These are phyloP conservation scores for Pseudogymnoascus sp. DNA, from an alignment of 2,329 filamentous ascomycete genomes.

Conservation along the genomic window DNA sequence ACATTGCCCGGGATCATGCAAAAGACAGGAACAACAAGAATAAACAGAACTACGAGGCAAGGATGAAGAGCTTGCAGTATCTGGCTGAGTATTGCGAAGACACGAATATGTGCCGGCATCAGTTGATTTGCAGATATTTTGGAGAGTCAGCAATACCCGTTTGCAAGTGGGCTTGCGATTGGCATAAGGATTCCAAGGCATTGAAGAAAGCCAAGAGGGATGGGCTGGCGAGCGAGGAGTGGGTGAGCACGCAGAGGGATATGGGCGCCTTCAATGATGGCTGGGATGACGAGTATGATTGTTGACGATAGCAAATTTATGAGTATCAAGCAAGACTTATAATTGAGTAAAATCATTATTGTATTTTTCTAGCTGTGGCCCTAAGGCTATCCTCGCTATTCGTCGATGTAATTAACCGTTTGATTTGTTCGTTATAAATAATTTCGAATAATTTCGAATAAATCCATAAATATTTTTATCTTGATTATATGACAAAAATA, in stretches of 20 bases:
- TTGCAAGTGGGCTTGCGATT: conserved; percentile 72
- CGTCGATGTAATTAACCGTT: background rate
- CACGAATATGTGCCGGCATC: conserved; percentile 66
- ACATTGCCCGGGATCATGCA: conserved; percentile 37
- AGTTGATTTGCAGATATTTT: conserved; percentile 69
- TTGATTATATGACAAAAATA: background rate
- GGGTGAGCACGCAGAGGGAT: conserved; percentile 55
- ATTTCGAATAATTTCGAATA: background rate
- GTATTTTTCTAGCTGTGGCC: background rate
- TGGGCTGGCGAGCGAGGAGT: conserved; percentile 54
- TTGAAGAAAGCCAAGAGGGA: conserved; percentile 50
- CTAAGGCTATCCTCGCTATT: background rate
- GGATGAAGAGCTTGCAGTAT: conserved; percentile 56
- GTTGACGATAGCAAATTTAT: conserved; percentile 10
- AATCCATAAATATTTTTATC: background rate
- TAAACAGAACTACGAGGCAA: conserved; percentile 38
- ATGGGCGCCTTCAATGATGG: conserved; percentile 50
- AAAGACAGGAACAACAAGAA: conserved; percentile 31
- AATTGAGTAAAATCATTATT: background rate
- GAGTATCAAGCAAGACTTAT: background rate
- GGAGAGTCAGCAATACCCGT: conserved; percentile 52
- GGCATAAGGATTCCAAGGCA: conserved; percentile 60
- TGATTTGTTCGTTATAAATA: background rate
- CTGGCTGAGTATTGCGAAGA: conserved; percentile 79
- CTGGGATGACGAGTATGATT: conserved; percentile 40